These are phyloP conservation scores for Yamadazyma trypodendri DNA, from an alignment of 1,139 yeast genomes.

Conservation along the genomic window DNA sequence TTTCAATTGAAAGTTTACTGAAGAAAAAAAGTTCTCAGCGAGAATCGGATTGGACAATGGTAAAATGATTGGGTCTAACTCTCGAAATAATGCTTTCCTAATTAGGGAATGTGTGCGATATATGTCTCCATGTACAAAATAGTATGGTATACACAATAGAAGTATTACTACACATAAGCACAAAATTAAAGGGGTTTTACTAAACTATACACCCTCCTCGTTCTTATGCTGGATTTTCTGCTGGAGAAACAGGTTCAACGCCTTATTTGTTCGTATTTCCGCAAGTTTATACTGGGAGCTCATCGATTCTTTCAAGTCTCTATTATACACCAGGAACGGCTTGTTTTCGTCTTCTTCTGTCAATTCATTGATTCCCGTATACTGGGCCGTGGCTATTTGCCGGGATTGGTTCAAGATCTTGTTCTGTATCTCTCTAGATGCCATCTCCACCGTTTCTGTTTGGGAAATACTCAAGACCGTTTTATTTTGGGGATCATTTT, in stretches of 20 bases:
- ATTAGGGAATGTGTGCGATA: constrained; percentile 22
- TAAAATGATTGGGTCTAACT: constrained; percentile 31
- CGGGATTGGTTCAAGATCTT: constrained; percentile 20
- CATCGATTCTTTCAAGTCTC: constrained; percentile 34
- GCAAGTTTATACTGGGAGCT: constrained; percentile 28
- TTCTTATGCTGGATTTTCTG: constrained; percentile 1
- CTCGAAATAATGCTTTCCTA: constrained; percentile 27
- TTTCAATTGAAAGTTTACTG: constrained; percentile 9
- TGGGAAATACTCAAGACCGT: constrained; percentile 10
- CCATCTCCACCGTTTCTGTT: constrained; percentile 28
- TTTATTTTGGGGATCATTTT: not conserved
- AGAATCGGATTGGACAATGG: constrained; percentile 21
- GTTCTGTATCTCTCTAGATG: constrained; percentile 25
- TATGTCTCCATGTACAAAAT: not conserved
- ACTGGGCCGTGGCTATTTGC: constrained; percentile 13
- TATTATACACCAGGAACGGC: constrained; percentile 7
- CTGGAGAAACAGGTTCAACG: constrained; percentile 19
- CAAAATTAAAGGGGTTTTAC: too few relatives aligned
- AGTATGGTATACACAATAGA: too few relatives aligned
- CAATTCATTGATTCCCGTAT: not conserved
- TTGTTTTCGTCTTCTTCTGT: constrained; percentile 1
- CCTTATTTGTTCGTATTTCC: constrained; percentile 26
- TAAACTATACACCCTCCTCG: too few relatives aligned
- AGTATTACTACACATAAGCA: too few relatives aligned
- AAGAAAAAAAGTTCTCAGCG: constrained; percentile 17